These are phyloP conservation scores for Anthoceros angustus DNA, from an alignment of 225 moss, liverwort and hornwort species.

Conservation along the genomic window DNA sequence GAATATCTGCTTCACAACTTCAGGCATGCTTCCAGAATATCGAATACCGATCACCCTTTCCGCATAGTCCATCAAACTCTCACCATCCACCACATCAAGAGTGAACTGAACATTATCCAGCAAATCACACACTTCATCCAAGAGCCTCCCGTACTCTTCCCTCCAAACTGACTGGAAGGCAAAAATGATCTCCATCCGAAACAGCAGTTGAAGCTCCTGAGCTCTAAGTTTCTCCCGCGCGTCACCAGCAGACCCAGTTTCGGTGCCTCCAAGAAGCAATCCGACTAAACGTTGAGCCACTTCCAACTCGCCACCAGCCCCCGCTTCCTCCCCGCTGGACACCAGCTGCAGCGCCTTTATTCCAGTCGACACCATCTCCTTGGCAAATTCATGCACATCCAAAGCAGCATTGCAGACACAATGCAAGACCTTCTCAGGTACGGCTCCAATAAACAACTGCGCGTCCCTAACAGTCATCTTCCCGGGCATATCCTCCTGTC, in stretches of 20 bases:
- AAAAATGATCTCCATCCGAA: background rate
- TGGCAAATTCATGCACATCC: background rate
- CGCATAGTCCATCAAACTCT: background rate
- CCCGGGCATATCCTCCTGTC: too few relatives aligned
- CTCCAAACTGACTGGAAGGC: background rate
- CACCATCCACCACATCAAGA: background rate
- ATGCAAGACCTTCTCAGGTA: background rate
- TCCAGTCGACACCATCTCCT: background rate
- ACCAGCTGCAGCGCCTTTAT: background rate
- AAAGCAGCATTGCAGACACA: background rate
- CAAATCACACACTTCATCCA: background rate
- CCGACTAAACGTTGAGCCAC: background rate
- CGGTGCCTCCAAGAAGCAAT: background rate
- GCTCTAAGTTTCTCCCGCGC: background rate
- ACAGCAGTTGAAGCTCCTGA: background rate
- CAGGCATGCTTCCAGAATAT: background rate
- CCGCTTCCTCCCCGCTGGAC: background rate
- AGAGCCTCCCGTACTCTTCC: background rate
- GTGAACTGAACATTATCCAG: background rate
- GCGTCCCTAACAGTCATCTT: too few relatives aligned
- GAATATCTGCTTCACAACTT: background rate
- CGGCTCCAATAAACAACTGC: background rate
- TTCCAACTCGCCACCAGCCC: background rate
- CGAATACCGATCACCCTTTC: background rate
- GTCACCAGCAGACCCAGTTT: background rate